These are phyloP conservation scores for Elaphomyces granulatus DNA, from an alignment of 495 filamentous ascomycete genomes.

Conservation along the genomic window DNA sequence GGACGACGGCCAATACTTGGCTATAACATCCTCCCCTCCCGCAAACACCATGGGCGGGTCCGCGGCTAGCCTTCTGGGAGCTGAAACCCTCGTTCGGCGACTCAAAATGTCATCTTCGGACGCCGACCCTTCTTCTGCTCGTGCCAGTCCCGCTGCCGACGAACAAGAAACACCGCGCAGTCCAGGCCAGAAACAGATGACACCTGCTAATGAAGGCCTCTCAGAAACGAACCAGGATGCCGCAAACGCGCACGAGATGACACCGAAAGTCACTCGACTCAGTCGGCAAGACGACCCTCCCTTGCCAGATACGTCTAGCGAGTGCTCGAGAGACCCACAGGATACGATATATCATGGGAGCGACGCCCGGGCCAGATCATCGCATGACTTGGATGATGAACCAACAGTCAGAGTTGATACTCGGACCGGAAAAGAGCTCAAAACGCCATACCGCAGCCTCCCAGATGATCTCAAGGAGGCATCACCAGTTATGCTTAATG, in stretches of 20 bases:
- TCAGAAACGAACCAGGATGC: slow-evolving; percentile 4
- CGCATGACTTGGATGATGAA: slow-evolving; percentile 18
- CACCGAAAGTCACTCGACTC: slow-evolving; percentile 22
- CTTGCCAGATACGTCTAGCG: slow-evolving; percentile 32
- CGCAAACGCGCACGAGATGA: slow-evolving; percentile 10
- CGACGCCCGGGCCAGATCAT: neutral
- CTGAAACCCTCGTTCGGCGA: slow-evolving; percentile 52
- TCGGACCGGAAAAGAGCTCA: slow-evolving; percentile 24
- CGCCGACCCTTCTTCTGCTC: slow-evolving; percentile 13
- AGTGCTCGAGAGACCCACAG: slow-evolving; percentile 15
- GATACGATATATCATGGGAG: neutral
- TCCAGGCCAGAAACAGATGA: slow-evolving; percentile 16
- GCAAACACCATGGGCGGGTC: slow-evolving; percentile 25
- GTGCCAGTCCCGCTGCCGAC: slow-evolving; percentile 13
- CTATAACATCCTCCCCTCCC: slow-evolving; percentile 30
- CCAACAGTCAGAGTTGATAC: slow-evolving; percentile 30
- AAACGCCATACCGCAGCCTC: neutral
- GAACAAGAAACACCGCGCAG: slow-evolving; percentile 21
- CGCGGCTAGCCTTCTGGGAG: slow-evolving; percentile 47
- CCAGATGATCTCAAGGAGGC: neutral
- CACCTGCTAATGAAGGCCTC: slow-evolving; percentile 9
- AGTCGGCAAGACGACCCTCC: slow-evolving; percentile 25
- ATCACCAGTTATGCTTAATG: slow-evolving; percentile 1
- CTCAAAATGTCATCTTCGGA: slow-evolving; percentile 49
- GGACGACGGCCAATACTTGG: slow-evolving; percentile 24